Conservation (phyloP, 495 filamentous ascomycete species). For the Daldinia decipiens region DNA sequence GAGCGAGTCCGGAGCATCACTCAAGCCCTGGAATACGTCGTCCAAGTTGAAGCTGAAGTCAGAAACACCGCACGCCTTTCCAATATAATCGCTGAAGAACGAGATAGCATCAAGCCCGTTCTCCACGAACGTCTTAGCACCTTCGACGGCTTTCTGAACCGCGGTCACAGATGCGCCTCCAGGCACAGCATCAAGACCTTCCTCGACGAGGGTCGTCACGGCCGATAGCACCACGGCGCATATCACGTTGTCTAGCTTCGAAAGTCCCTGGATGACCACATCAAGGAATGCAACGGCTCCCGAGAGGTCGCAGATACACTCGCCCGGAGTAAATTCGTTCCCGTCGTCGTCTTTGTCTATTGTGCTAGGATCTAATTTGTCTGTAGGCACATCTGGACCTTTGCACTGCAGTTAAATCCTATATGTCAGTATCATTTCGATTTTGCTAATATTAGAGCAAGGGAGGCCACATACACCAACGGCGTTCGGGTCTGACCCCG, state of each 20-base stretch:
- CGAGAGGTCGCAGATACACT: conserved; percentile 30
- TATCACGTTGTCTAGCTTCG: conserved; percentile 37
- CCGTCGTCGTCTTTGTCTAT: conserved; percentile 39
- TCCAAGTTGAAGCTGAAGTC: conserved; percentile 37
- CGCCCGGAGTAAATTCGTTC: conserved; percentile 29
- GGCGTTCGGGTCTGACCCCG: conserved; percentile 32
- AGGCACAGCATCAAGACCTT: conserved; percentile 27
- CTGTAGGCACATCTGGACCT: conserved; percentile 15
- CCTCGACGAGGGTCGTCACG: conserved; percentile 31
- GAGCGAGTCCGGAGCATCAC: conserved; percentile 12
- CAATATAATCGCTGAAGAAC: conserved; percentile 34
- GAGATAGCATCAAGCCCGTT: conserved; percentile 38
- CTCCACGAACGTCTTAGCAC: conserved; percentile 40
- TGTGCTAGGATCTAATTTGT: conserved; percentile 30
- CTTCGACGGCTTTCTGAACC: conserved; percentile 28
- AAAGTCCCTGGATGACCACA: conserved; percentile 33
- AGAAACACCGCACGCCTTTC: conserved; percentile 12
- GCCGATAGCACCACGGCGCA: conserved; percentile 34
- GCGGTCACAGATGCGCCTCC: conserved; percentile 14
- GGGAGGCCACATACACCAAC: conserved; percentile 32
- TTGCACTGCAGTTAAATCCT: conserved; percentile 21
- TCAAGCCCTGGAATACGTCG: conserved; percentile 22
- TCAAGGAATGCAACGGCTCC: conserved; percentile 23
- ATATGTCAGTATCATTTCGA: conserved; percentile 3
- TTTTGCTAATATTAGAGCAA: background rate